Evolutionary conservation across 2,329 filamentous ascomycete genomes (phyloP).

Genomic region (Claviceps quebecensis): DNA sequence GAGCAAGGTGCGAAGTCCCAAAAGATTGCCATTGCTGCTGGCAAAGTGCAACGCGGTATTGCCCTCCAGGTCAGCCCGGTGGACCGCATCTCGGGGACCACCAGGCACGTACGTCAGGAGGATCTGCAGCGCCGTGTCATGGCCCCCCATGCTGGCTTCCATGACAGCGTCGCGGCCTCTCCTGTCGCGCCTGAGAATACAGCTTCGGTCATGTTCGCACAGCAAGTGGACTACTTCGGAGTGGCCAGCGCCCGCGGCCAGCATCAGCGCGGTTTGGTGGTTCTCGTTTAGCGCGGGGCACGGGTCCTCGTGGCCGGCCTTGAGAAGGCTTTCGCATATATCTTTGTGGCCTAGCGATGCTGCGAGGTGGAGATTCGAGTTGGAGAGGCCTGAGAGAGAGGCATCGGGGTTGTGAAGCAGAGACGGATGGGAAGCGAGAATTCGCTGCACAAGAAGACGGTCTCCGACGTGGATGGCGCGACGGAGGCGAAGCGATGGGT

Average conservation of each 20-base stretch:
- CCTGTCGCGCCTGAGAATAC: slow-evolving; percentile 51
- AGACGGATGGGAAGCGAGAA: slow-evolving; percentile 56
- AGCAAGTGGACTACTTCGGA: slow-evolving; percentile 62
- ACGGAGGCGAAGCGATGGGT: slow-evolving; percentile 61
- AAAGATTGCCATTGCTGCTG: slow-evolving; percentile 64
- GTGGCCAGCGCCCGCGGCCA: slow-evolving; percentile 56
- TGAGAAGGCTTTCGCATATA: slow-evolving; percentile 56
- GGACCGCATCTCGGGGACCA: slow-evolving; percentile 39
- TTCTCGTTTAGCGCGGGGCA: slow-evolving; percentile 65
- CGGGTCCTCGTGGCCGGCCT: slow-evolving; percentile 60
- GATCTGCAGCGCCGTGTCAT: slow-evolving; percentile 52
- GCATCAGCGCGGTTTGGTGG: slow-evolving; percentile 69
- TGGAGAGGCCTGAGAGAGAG: slow-evolving; percentile 52
- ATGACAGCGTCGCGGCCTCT: slow-evolving; percentile 60
- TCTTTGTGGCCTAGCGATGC: slow-evolving; percentile 56
- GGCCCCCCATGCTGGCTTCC: slow-evolving; percentile 45
- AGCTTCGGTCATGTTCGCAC: slow-evolving; percentile 46
- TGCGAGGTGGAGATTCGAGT: slow-evolving; percentile 73
- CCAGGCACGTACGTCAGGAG: slow-evolving; percentile 45
- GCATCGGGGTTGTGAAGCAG: slow-evolving; percentile 70
- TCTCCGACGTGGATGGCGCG: slow-evolving; percentile 70
- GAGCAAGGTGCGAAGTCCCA: slow-evolving; percentile 62
- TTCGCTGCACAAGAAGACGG: slow-evolving; percentile 56
- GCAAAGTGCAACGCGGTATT: slow-evolving; percentile 83
- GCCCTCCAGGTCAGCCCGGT: slow-evolving; percentile 52